These are phyloP conservation scores for Rhododendron henanense DNA, from an alignment of 148 eudicot genomes.

Conservation along the genomic window DNA sequence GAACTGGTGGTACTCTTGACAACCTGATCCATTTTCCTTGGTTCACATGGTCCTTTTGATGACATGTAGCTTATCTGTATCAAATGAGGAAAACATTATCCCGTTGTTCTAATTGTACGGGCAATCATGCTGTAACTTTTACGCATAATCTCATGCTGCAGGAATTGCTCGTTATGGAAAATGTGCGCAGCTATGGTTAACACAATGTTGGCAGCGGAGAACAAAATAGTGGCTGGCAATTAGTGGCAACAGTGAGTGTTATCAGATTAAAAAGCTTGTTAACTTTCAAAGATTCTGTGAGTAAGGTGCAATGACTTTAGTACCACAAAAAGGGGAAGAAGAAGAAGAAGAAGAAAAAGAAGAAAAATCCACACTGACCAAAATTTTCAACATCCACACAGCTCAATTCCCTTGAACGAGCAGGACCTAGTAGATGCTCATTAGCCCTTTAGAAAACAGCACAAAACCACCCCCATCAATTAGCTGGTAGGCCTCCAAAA, in stretches of 20 bases:
- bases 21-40: slow-evolving; percentile 17
- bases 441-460: background rate
- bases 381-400: background rate
- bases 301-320: background rate
- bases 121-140: background rate
- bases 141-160: background rate
- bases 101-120: background rate
- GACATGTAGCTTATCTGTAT: slow-evolving; percentile 37
- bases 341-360: background rate
- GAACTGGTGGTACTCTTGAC: slow-evolving; percentile 19
- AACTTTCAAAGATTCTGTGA: background rate
- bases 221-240: background rate
- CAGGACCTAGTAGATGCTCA: background rate
- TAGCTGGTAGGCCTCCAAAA: background rate
- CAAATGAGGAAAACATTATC: background rate
- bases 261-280: background rate
- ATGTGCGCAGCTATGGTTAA: background rate
- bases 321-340: background rate
- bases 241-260: background rate
- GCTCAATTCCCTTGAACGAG: background rate
- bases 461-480: background rate
- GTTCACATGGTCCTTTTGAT: slow-evolving; percentile 29
- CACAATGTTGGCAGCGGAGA: background rate
- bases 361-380: background rate
- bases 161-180: background rate